A percentile compares a stretch with the other conserved stretches of the same genome.
phyloP scores from a whole-genome alignment of 805 yeast genomes.

The Ogataea sp. region DNA sequence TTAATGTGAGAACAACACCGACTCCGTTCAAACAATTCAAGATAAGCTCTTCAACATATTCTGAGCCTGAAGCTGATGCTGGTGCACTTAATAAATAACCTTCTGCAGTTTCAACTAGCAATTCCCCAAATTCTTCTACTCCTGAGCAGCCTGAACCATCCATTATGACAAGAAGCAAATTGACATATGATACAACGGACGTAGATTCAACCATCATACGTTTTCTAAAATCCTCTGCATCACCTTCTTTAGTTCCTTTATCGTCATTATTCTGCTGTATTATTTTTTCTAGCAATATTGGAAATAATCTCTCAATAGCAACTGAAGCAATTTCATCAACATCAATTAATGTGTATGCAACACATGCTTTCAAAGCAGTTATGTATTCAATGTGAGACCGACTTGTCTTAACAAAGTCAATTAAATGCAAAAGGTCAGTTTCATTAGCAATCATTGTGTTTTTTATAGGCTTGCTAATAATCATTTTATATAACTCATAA shows the following conservation, averaged over 20 bases:
- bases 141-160: conserved; percentile 44
- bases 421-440: conserved; percentile 28
- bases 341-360: conserved; percentile 38
- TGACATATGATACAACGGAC: conserved; percentile 17
- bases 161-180: conserved; percentile 33
- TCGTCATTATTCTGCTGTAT: background rate
- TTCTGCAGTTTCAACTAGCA: conserved; percentile 38
- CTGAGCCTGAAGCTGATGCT: background rate
- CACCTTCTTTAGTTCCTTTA: conserved; percentile 2
- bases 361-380: conserved; percentile 31
- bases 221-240: conserved; percentile 5
- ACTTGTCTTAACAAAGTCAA: conserved; percentile 22
- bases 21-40: conserved; percentile 39
- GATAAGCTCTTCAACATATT: conserved; percentile 28
- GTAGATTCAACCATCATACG: conserved; percentile 9
- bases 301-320: conserved; percentile 22
- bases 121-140: conserved; percentile 34
- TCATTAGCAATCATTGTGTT: conserved; percentile 23
- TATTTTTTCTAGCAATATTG: conserved; percentile 15
- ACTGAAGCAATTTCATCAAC: conserved; percentile 39
- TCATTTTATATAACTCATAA: conserved; percentile 41
- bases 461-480: conserved; percentile 32
- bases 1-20: conserved; percentile 35
- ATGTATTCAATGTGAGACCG: conserved; percentile 27
- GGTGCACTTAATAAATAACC: no score